Evolutionary conservation across 2,329 filamentous ascomycete genomes (phyloP).

Genomic region (Cyclaneusma minus): DNA sequence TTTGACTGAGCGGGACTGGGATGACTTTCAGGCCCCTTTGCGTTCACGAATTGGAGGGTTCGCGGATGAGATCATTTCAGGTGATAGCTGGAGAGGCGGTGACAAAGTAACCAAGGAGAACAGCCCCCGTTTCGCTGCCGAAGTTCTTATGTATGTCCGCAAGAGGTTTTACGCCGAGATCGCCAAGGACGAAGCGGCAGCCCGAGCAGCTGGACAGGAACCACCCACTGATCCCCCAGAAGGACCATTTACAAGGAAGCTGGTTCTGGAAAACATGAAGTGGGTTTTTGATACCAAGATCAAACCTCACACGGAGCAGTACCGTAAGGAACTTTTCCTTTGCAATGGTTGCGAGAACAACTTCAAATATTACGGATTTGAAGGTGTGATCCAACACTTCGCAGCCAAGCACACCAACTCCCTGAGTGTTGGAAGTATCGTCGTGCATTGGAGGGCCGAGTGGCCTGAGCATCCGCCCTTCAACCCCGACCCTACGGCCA

Average conservation of each 20-base stretch:
- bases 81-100: conserved; percentile 47
- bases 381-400: conserved; percentile 69
- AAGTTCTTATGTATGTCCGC: conserved; percentile 53
- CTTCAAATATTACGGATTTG: conserved; percentile 57
- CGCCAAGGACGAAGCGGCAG: conserved; percentile 32
- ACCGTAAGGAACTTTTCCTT: conserved; percentile 58
- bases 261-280: conserved; percentile 75
- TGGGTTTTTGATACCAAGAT: conserved; percentile 70
- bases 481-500: conserved; percentile 37
- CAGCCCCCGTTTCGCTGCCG: conserved; percentile 53
- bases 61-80: conserved; percentile 58
- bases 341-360: conserved; percentile 54
- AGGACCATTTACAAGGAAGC: conserved; percentile 39
- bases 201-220: conserved; percentile 28
- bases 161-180: conserved; percentile 49
- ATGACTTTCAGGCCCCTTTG: conserved; percentile 52
- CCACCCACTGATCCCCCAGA: conserved; percentile 31
- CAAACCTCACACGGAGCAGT: conserved; percentile 49
- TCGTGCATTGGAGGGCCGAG: conserved; percentile 67
- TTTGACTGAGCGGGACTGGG: conserved; percentile 52
- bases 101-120: conserved; percentile 46
- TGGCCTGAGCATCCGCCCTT: conserved; percentile 70
- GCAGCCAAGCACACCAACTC: conserved; percentile 63
- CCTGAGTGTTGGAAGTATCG: conserved; percentile 54
- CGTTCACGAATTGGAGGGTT: conserved; percentile 47